These are phyloP conservation scores for Asterochloris erici DNA, from an alignment of 139 green algal species.

Conservation along the genomic window DNA sequence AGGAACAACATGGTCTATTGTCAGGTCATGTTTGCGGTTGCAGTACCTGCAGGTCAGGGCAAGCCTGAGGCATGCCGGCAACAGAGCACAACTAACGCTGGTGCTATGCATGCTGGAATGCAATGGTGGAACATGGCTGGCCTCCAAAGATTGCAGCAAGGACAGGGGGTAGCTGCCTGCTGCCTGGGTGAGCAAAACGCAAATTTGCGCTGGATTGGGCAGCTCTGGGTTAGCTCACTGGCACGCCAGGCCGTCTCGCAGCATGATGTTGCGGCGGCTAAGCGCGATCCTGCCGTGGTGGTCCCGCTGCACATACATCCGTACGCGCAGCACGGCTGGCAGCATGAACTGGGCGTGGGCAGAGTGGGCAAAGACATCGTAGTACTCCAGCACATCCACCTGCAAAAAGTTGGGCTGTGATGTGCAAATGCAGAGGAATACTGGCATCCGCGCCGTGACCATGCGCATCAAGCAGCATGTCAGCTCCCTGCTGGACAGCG, in stretches of 20 bases:
- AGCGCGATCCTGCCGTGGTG: constrained; percentile 29
- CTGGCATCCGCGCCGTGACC: neutral
- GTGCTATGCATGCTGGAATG: no score
- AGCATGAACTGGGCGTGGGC: constrained; percentile 25
- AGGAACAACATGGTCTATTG: constrained; percentile 60
- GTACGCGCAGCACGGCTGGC: constrained; percentile 35
- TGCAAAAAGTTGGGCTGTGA: neutral
- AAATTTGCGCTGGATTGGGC: no score
- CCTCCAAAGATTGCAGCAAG: no score
- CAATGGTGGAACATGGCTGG: no score
- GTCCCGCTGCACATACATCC: constrained; percentile 29
- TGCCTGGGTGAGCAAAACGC: no score
- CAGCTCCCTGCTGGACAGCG: neutral
- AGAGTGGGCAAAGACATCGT: constrained; percentile 28
- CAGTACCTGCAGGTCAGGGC: constrained; percentile 47
- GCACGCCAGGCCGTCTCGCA: constrained; percentile 40
- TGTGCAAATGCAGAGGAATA: neutral
- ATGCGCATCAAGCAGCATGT: neutral
- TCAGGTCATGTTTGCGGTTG: constrained; percentile 37
- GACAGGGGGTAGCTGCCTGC: no score
- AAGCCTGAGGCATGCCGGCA: neutral
- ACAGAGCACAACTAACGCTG: no score
- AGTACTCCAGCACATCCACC: constrained; percentile 63
- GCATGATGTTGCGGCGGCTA: constrained; percentile 47
- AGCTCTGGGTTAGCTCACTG: constrained; percentile 21